Base-by-base conservation (phyloP, 139 green algal species). In the Penium margaritaceum region DNA sequence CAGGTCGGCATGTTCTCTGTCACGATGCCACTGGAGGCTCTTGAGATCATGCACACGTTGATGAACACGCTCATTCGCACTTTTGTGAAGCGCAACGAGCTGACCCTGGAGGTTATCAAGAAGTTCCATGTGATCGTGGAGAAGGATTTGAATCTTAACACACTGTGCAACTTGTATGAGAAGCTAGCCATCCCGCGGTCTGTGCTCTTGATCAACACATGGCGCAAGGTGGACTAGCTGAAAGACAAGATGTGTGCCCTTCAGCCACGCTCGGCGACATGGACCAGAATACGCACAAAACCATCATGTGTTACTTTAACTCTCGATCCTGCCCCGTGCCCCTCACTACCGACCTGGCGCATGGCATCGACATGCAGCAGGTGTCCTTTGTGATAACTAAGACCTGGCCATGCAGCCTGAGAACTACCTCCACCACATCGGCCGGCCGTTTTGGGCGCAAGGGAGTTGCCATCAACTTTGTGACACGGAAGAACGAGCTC, bases 81-180 rank as follows among this genome's bases (percentile, higher is more conserved):
- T 88, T 85, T 99, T 76, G 94, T 98, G 15, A 99, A 98, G 91
- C 90, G 95, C 66, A 94, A 99, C 70, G 95, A 99, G 90, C 90
- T 99, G 65, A 99, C 95, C 33, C 89, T 99, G 34, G 95, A 99
- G 88, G 95, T 94, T 93, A 99, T 99, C 87, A 99, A 99, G 93
- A 94, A 98, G 87, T 92, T 92, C 76, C 90, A 91, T 81, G 85
- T 91, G 63, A 88, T 89, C 68, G 87, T 91, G 63, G 92, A 96
- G 75, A 87, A 89, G 71, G 92, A 99, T 51, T 99, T 90, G 92
- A 99, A 99, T 90, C 87, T 99, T 67, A 94, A 99, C 85, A 98
- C 94, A 0, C 89, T 99, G 60, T 98, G 94, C 81, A 94, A 99
- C 78, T 85, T 99, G 81, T 99, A 98, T 80, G 95, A 99, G 87